A percentile compares a stretch with the other conserved stretches of the same genome.
Evolutionary conservation across 257 asterid genomes (phyloP).

Genomic region (Capsicum rhomboideum): DNA sequence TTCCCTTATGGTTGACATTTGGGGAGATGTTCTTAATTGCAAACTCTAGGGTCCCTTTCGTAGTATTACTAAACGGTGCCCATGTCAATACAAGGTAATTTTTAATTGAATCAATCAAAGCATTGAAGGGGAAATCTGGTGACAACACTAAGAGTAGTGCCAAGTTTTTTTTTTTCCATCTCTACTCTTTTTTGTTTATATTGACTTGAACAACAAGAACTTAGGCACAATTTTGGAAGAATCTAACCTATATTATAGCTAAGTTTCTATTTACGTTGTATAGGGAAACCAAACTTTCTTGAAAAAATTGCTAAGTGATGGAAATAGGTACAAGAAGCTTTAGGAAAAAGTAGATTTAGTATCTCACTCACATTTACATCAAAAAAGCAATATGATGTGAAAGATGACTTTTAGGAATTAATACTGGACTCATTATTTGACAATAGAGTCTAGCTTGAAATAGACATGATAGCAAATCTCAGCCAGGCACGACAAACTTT

Average conservation of each 20-base stretch:
- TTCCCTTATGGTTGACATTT: not conserved
- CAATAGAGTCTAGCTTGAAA: not conserved
- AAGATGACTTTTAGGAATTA: constrained; percentile 1
- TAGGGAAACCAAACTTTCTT: not conserved
- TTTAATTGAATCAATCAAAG: not conserved
- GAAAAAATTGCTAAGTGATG: not conserved
- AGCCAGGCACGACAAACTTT: not conserved
- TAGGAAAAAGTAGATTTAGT: not conserved
- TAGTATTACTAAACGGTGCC: not conserved
- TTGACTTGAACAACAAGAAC: not conserved
- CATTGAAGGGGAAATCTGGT: not conserved
- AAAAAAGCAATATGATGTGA: not conserved
- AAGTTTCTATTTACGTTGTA: not conserved
- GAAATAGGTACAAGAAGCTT: not conserved
- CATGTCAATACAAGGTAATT: not conserved
- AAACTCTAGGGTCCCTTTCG: not conserved
- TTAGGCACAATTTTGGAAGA: not conserved
- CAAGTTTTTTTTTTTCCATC: not conserved
- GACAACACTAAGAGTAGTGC: not conserved
- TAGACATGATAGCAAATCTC: not conserved
- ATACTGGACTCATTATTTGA: not conserved
- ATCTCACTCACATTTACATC: not conserved
- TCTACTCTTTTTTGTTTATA: not conserved
- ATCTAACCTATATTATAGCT: not conserved
- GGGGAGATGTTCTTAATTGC: not conserved